Percentiles rank a stretch among this genome's conserved stretches.
These are phyloP conservation scores for Neobulgaria alba DNA, from an alignment of 2,329 filamentous ascomycete species.

Conservation along the genomic window DNA sequence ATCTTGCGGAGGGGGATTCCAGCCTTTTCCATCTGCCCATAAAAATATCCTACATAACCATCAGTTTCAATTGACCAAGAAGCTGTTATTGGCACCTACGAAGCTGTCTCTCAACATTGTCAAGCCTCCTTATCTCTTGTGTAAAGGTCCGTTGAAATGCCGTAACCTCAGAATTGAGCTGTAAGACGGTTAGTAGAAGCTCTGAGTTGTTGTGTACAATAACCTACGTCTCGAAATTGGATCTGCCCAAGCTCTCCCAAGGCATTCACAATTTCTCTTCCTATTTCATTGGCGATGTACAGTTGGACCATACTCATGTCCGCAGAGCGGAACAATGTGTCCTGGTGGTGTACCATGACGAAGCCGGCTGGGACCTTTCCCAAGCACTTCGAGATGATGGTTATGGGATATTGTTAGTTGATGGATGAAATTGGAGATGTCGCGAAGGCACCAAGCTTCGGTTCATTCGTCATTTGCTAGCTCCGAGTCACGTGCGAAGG, in stretches of 20 bases:
- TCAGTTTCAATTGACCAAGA: slow-evolving; percentile 8
- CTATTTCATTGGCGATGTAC: slow-evolving; percentile 98
- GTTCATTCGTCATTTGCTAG: background rate
- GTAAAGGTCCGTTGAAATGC: slow-evolving; percentile 97
- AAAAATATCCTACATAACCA: slow-evolving; percentile 68
- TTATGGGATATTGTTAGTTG: slow-evolving; percentile 5
- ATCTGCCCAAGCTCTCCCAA: slow-evolving; percentile 92
- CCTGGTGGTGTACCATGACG: slow-evolving; percentile 58
- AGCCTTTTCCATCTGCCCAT: slow-evolving; percentile 90
- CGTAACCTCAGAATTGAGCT: slow-evolving; percentile 89
- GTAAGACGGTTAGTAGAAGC: slow-evolving; percentile 20
- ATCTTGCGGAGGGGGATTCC: slow-evolving; percentile 79
- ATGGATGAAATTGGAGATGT: background rate
- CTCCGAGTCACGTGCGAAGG: too few relatives aligned
- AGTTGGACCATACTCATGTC: slow-evolving; percentile 99
- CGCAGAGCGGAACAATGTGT: slow-evolving; percentile 99
- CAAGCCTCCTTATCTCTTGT: slow-evolving; percentile 90
- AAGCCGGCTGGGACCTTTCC: slow-evolving; percentile 14
- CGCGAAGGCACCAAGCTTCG: background rate
- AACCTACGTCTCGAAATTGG: slow-evolving; percentile 85
- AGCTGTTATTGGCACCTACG: slow-evolving; percentile 48
- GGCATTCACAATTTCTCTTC: slow-evolving; percentile 92
- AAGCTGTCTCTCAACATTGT: slow-evolving; percentile 96
- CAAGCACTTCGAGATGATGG: slow-evolving; percentile 13
- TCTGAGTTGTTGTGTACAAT: too few relatives aligned